phyloP scores from a whole-genome alignment of 2,329 filamentous ascomycete genomes.

The Xylariaceae sp. region DNA sequence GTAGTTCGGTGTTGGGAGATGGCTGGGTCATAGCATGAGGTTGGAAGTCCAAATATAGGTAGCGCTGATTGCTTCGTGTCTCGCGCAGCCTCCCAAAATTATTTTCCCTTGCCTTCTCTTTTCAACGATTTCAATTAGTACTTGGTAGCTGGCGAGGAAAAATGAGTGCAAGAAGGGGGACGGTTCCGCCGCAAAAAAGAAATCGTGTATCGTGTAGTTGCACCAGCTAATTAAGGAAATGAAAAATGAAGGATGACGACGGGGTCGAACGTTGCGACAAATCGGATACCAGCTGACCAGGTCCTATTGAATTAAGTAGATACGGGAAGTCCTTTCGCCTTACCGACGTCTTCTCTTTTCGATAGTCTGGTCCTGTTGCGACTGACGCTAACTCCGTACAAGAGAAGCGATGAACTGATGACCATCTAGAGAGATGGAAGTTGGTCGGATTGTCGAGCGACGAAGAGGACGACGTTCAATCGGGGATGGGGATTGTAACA shows the following conservation, averaged over 20 bases:
- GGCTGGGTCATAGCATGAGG: conserved; percentile 34
- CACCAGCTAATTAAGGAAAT: conserved; percentile 10
- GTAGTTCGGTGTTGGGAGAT: conserved; percentile 25
- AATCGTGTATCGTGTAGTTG: conserved; percentile 9
- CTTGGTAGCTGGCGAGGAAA: neutral
- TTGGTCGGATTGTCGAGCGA: neutral
- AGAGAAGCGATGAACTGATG: neutral
- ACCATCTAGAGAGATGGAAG: neutral
- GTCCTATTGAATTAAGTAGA: neutral
- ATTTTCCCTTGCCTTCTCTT: conserved; percentile 1
- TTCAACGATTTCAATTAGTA: conserved; percentile 8
- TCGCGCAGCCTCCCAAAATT: conserved; percentile 29
- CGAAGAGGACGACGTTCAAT: neutral
- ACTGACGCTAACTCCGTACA: neutral
- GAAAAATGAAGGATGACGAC: conserved; percentile 20
- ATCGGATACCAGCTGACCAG: neutral
- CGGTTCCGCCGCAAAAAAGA: conserved; percentile 1
- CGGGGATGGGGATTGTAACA: neutral
- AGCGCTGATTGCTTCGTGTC: conserved; percentile 19
- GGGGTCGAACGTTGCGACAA: conserved; percentile 25
- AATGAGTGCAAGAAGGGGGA: neutral
- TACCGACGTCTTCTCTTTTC: neutral
- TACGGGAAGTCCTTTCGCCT: neutral
- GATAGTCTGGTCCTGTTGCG: neutral
- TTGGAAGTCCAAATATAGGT: conserved; percentile 26